These are phyloP conservation scores for Hsuehochloa calcarea DNA, from an alignment of 176 grass and related monocot species.

Conservation along the genomic window DNA sequence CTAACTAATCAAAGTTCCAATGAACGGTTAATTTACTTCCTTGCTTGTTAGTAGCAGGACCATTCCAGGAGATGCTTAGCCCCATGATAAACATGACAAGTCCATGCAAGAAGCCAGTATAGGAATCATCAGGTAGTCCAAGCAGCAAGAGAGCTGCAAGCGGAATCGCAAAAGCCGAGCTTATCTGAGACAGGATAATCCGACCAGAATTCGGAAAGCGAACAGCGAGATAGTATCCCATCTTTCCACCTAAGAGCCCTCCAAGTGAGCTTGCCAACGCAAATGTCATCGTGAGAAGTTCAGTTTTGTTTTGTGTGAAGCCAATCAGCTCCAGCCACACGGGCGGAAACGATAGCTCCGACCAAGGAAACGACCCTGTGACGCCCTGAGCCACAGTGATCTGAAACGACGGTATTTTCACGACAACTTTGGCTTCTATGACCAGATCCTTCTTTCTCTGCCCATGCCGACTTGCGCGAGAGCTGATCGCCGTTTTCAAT, in stretches of 20 bases:
- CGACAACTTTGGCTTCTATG: slow-evolving; percentile 60
- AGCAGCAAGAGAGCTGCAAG: slow-evolving; percentile 68
- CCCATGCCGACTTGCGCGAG: slow-evolving; percentile 39
- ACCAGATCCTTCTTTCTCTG: slow-evolving; percentile 53
- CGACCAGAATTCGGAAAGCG: slow-evolving; percentile 59
- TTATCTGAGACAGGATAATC: slow-evolving; percentile 79
- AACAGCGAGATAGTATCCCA: slow-evolving; percentile 63
- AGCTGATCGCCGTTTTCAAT: neutral
- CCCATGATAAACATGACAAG: slow-evolving; percentile 88
- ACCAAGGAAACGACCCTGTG: slow-evolving; percentile 91
- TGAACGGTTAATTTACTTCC: slow-evolving; percentile 2
- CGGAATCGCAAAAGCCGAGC: slow-evolving; percentile 74
- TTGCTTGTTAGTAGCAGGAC: slow-evolving; percentile 89
- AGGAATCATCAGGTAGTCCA: slow-evolving; percentile 57
- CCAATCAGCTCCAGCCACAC: slow-evolving; percentile 90
- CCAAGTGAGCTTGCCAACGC: slow-evolving; percentile 63
- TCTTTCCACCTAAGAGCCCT: slow-evolving; percentile 67
- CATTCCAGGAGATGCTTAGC: slow-evolving; percentile 85
- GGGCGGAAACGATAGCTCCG: slow-evolving; percentile 62
- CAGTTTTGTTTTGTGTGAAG: slow-evolving; percentile 56
- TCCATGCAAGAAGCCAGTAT: slow-evolving; percentile 49
- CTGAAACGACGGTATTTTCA: slow-evolving; percentile 78
- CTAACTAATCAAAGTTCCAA: neutral
- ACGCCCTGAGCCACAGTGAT: slow-evolving; percentile 91
- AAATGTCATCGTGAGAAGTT: slow-evolving; percentile 46